Conservation (phyloP, 2,329 filamentous ascomycete species). For the Ophiocordyceps sinensis region DNA sequence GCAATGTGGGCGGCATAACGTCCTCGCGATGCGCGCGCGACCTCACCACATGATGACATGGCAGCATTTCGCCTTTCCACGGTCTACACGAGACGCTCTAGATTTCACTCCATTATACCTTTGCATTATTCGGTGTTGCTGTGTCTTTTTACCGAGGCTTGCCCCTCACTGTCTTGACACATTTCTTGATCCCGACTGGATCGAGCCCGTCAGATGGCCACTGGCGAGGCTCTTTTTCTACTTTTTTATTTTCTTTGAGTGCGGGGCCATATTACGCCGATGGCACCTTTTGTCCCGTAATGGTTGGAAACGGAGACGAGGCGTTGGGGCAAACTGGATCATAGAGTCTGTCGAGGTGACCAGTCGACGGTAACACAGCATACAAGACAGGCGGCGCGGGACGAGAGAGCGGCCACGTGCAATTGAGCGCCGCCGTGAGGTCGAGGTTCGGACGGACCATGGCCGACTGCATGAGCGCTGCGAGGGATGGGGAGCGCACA, state of each 20-base stretch:
- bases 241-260: constrained; percentile 1
- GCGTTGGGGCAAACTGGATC: constrained; percentile 3
- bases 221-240: background rate
- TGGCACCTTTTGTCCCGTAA: constrained; percentile 1
- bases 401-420: too few relatives aligned
- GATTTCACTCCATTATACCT: constrained; percentile 9
- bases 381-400: too few relatives aligned
- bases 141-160: constrained; percentile 8
- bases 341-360: constrained; percentile 4
- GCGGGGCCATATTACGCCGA: background rate
- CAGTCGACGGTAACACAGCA: background rate
- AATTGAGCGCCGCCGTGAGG: too few relatives aligned
- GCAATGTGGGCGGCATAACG: background rate
- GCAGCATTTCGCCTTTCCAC: constrained; percentile 1
- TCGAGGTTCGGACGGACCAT: too few relatives aligned
- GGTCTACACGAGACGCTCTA: constrained; percentile 6
- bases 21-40: background rate
- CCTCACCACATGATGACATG: background rate
- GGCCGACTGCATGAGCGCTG: too few relatives aligned
- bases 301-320: constrained; percentile 5
- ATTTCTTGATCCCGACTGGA: background rate
- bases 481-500: too few relatives aligned
- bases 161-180: background rate
- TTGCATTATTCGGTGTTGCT: constrained; percentile 11
- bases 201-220: background rate